Percentiles rank a stretch among this genome's conserved stretches.
These are phyloP conservation scores for Nepenthes mirabilis DNA, from an alignment of 148 eudicot genomes.

Conservation along the genomic window DNA sequence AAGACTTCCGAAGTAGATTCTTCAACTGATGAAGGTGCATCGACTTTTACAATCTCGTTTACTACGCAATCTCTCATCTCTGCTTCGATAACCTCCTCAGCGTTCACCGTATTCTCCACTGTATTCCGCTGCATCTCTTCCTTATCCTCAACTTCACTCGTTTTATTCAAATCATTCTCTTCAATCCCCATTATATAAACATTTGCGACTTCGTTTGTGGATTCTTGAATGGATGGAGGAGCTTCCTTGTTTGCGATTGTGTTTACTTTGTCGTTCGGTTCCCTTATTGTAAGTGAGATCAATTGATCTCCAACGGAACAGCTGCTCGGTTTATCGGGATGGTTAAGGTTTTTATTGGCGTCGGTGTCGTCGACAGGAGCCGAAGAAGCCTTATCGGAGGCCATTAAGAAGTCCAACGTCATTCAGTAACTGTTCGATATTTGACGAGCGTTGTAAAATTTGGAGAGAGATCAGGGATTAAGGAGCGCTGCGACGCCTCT, in stretches of 20 bases:
- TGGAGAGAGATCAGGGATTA: constrained; percentile 5
- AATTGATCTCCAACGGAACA: constrained; percentile 40
- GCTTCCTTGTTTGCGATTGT: no score
- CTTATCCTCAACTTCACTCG: no score
- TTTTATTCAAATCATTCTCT: no score
- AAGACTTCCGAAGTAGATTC: no score
- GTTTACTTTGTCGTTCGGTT: constrained; percentile 4
- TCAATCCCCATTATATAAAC: no score
- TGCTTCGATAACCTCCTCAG: no score
- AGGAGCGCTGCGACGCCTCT: background rate
- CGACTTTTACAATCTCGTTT: constrained; percentile 4
- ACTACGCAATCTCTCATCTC: background rate
- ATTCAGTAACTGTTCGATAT: constrained; percentile 1
- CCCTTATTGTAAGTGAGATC: constrained; percentile 26
- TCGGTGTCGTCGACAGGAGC: constrained; percentile 21
- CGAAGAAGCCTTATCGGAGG: constrained; percentile 29
- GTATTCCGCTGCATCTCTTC: no score
- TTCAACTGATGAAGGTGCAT: constrained; percentile 4
- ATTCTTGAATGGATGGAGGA: no score
- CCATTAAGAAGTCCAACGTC: constrained; percentile 20
- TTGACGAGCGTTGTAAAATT: background rate
- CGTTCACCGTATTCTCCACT: no score
- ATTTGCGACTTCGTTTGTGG: no score
- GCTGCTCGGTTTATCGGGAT: background rate
- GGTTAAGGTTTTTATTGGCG: constrained; percentile 33